Base-by-base conservation (phyloP, 2,329 filamentous ascomycete genomes). In the Elsinoe ampelina region DNA sequence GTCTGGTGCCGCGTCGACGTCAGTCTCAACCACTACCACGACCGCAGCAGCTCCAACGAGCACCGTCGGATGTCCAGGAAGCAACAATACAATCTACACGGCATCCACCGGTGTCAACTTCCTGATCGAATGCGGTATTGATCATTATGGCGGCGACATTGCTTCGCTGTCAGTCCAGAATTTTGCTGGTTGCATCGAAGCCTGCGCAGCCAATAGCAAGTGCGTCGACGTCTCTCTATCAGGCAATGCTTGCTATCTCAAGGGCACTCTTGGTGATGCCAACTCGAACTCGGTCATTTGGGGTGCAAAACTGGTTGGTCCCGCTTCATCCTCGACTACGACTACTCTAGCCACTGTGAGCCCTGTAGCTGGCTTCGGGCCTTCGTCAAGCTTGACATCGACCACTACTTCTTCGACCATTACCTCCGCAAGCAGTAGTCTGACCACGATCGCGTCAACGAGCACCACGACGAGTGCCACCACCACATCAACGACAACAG, bases 81-180 rank as follows among this genome's bases (percentile, higher is more conserved):
- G 61, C 12, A 64, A 70, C 56, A 59, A 58, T 26, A 63, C 61
- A 3, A 61, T 60, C 8, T 61, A 60, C 38, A 61, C 58, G 5
- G 62, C 47, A n/a, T 15, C 63, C 4, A 59, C 59, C 38, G 61
- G 61, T 51, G 59, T 62, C 45, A 63, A 59, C 51, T 67, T 67
- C 57, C 58, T 61, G 34, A 61, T 66, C 56, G 63, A 68, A 41
- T 66, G 66, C 57, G 62, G 59, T 30, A 62, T 65, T 17, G 66
- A 68, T 39, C 64, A 68, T 43, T 47, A 57, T 8, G 65, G 60
- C 5, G 66, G 66, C 32, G 64, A 68, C 57, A 61, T 68, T 57
- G 35, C 20, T 10, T 58, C 30, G 22, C 57, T 57, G 5, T 60
- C 57, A 15, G 61, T 61, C 17, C 22, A 39, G 5, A 62, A 34